Conservation (phyloP, 2,329 filamentous ascomycete species). For the Huntiella decipiens region DNA sequence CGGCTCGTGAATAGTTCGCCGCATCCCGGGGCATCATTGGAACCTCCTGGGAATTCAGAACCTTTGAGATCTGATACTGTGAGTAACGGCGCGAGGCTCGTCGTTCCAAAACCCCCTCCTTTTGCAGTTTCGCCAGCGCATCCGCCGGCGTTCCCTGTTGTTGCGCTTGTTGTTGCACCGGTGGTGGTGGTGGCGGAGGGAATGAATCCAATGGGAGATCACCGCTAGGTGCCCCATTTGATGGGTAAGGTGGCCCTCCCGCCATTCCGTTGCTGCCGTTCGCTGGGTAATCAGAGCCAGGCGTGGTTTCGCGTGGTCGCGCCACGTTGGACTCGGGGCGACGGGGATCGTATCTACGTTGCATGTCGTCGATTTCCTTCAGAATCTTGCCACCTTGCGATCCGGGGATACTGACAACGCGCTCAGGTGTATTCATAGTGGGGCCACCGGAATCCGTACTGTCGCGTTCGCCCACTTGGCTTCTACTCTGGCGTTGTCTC, state of each 20-base stretch:
- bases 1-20: conserved; percentile 57
- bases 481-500: conserved; percentile 43
- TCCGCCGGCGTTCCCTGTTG: conserved; percentile 49
- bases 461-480: conserved; percentile 38
- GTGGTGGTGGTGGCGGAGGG: conserved; percentile 49
- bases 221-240: conserved; percentile 29
- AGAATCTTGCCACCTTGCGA: conserved; percentile 27
- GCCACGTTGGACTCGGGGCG: conserved; percentile 21
- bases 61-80: conserved; percentile 90
- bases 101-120: conserved; percentile 80
- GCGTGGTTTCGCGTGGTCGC: conserved; percentile 26
- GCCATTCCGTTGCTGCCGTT: neutral
- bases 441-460: conserved; percentile 14
- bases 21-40: conserved; percentile 73
- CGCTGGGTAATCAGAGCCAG: conserved; percentile 27
- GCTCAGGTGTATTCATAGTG: conserved; percentile 34
- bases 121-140: conserved; percentile 74
- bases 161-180: conserved; percentile 26
- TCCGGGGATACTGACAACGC: conserved; percentile 25
- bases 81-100: conserved; percentile 87
- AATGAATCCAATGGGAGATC: conserved; percentile 45
- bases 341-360: conserved; percentile 26
- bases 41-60: conserved; percentile 63
- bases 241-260: conserved; percentile 53
- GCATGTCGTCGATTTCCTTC: conserved; percentile 39